A percentile compares a stretch with the other conserved stretches of the same genome.
phyloP scores from a whole-genome alignment of 176 grass and related monocot genomes.

The Hsuehochloa calcarea region DNA sequence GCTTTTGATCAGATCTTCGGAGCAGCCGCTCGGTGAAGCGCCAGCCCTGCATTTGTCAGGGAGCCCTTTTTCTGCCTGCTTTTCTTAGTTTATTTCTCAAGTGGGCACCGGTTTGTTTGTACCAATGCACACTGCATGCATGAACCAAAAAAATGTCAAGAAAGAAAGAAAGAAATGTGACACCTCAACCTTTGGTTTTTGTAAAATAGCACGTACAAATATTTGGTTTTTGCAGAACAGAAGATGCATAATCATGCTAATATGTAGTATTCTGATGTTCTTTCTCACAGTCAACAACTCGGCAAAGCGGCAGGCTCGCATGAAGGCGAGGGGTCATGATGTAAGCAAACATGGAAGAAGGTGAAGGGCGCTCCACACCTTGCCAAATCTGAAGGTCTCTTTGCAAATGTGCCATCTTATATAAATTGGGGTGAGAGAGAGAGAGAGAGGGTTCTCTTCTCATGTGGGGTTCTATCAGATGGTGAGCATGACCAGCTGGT shows the following conservation, averaged over 20 bases:
- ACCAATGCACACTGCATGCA: not conserved
- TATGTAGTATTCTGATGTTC: not conserved
- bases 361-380: not conserved
- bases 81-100: conserved; percentile 7
- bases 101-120: not conserved
- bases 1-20: conserved; percentile 1
- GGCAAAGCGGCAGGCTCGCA: not conserved
- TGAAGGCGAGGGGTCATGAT: not conserved
- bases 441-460: not conserved
- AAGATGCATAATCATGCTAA: not conserved
- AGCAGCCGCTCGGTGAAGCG: not conserved
- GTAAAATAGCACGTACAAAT: not conserved
- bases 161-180: not conserved
- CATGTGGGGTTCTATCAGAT: conserved; percentile 24
- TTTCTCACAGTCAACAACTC: not conserved
- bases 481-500: conserved; percentile 26
- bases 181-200: not conserved
- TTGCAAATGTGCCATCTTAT: not conserved
- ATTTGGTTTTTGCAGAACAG: not conserved
- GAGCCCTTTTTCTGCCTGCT: not conserved
- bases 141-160: not conserved
- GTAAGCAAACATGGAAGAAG: not conserved
- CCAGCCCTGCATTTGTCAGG: not conserved
- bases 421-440: not conserved
- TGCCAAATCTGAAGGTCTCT: not conserved